A percentile compares a stretch with the other conserved stretches of the same genome.
Conservation (phyloP, 2,329 filamentous ascomycete species). For the Fusarium ambrosium region DNA sequence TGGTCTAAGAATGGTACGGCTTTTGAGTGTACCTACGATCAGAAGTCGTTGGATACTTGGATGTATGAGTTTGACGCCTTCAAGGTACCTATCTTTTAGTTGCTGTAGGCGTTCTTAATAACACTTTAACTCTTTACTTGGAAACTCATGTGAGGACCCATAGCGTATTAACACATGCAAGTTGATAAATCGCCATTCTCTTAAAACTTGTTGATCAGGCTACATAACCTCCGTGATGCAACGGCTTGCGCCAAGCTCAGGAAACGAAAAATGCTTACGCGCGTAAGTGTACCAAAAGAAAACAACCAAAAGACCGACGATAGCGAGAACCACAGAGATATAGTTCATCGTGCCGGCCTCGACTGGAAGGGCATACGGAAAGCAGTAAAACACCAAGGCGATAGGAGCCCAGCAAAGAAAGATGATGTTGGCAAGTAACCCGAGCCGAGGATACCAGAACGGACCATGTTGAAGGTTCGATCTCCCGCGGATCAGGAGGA, state of each 20-base stretch:
- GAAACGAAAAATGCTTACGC: background rate
- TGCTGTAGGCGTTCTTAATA: no score
- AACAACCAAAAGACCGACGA: background rate
- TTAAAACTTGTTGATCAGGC: background rate
- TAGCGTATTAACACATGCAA: background rate
- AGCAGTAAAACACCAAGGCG: background rate
- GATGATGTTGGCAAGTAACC: background rate
- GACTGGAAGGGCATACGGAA: background rate
- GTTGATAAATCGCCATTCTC: background rate
- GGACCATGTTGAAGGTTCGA: background rate
- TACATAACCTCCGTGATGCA: background rate
- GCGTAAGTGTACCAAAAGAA: background rate
- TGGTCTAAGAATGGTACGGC: slow-evolving; percentile 13
- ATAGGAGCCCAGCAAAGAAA: background rate
- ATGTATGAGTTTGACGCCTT: slow-evolving; percentile 30
- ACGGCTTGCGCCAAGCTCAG: background rate
- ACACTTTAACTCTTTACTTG: no score
- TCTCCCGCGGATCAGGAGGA: background rate
- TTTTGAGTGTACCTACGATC: slow-evolving; percentile 23
- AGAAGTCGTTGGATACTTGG: slow-evolving; percentile 31
- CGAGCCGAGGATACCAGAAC: background rate
- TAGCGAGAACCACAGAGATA: background rate
- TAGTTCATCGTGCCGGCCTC: background rate
- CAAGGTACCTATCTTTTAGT: slow-evolving; percentile 23
- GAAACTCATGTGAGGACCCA: no score